Percentiles rank a stretch among this genome's conserved stretches.
These are phyloP conservation scores for Chrysosphaeria jannelii DNA, from an alignment of 2,329 filamentous ascomycete species.

Conservation along the genomic window DNA sequence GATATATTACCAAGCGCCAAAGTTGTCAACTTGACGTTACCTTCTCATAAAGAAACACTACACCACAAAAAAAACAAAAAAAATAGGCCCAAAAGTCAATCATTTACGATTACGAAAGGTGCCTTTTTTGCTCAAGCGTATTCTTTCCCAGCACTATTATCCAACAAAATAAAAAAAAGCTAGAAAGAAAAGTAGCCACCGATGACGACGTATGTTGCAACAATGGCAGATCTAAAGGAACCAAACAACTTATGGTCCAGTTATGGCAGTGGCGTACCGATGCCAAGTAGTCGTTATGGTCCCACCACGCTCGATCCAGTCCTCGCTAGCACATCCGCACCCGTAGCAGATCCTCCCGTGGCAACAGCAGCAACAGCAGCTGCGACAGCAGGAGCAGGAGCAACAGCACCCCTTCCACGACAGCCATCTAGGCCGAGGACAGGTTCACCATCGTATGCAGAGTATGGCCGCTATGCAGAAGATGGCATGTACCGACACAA, in stretches of 20 bases:
- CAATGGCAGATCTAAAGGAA: slow-evolving; percentile 34
- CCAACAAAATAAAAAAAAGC: too few relatives aligned
- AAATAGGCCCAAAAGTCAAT: too few relatives aligned
- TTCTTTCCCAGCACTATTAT: too few relatives aligned
- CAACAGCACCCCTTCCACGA: not conserved
- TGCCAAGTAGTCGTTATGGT: slow-evolving; percentile 18
- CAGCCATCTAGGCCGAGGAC: too few relatives aligned
- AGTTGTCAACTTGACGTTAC: too few relatives aligned
- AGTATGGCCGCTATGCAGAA: slow-evolving; percentile 23
- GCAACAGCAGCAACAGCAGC: slow-evolving; percentile 11
- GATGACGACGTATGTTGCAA: slow-evolving; percentile 28
- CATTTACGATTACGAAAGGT: too few relatives aligned
- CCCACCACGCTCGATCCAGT: slow-evolving; percentile 15
- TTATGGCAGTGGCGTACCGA: slow-evolving; percentile 21
- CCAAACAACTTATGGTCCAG: slow-evolving; percentile 26
- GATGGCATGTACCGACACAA: slow-evolving; percentile 24
- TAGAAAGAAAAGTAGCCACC: too few relatives aligned
- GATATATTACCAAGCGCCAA: too few relatives aligned
- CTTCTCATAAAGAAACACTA: too few relatives aligned
- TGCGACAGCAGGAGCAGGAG: slow-evolving; percentile 17
- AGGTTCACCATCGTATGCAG: slow-evolving; percentile 16
- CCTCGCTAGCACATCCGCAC: slow-evolving; percentile 9
- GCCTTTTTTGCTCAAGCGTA: too few relatives aligned
- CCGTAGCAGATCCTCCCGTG: slow-evolving; percentile 9
- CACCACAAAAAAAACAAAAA: too few relatives aligned